These are phyloP conservation scores for Claviceps sp. DNA, from an alignment of 2,329 filamentous ascomycete genomes.

Conservation along the genomic window DNA sequence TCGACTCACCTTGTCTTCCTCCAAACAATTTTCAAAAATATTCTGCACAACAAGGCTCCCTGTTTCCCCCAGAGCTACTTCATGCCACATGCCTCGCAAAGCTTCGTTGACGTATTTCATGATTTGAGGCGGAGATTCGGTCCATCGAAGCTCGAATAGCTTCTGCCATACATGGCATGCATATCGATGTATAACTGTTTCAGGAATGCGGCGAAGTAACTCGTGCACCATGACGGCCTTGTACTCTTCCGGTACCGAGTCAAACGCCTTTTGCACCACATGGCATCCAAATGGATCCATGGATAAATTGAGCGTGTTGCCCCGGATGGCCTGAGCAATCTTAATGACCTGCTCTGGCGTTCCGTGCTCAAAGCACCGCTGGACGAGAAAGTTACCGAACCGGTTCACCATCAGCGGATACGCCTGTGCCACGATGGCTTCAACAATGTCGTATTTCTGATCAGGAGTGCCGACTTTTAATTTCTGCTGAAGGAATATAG, in stretches of 20 bases:
- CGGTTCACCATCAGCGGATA: conserved; percentile 97
- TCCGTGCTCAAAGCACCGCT: conserved; percentile 97
- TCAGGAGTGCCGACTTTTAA: conserved; percentile 90
- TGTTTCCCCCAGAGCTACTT: conserved; percentile 92
- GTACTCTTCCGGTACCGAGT: conserved; percentile 93
- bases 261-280: conserved; percentile 96
- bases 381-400: conserved; percentile 96
- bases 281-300: conserved; percentile 99
- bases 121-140: conserved; percentile 85
- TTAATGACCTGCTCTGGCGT: conserved; percentile 87
- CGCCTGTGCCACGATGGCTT: conserved; percentile 87
- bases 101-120: conserved; percentile 98
- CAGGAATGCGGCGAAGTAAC: conserved; percentile 82
- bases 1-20: conserved; percentile 77
- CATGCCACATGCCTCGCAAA: conserved; percentile 93
- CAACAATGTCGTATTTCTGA: conserved; percentile 94
- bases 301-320: conserved; percentile 83
- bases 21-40: conserved; percentile 97
- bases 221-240: conserved; percentile 99
- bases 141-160: conserved; percentile 95
- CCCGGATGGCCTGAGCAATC: conserved; percentile 87
- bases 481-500: conserved; percentile 97
- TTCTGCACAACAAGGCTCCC: conserved; percentile 97
- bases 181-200: conserved; percentile 97
- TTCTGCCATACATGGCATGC: conserved; percentile 99